Evolutionary conservation across 1,139 yeast species (phyloP).

Genomic region (Yamadazyma dushanensis): DNA sequence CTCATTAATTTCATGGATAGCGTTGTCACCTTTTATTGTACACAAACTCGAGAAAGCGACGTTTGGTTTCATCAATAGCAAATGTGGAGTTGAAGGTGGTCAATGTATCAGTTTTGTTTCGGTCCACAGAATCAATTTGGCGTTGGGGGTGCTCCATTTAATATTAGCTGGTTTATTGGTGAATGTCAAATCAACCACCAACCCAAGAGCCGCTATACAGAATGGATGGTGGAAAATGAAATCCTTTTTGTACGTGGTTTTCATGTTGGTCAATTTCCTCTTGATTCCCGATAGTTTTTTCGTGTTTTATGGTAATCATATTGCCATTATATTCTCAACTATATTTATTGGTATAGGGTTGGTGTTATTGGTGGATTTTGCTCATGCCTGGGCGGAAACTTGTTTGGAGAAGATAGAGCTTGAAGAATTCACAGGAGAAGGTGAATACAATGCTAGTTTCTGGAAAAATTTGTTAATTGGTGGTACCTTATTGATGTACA

Average conservation of each 20-base stretch:
- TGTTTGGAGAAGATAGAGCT: conserved; percentile 88
- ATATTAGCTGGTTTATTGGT: conserved; percentile 64
- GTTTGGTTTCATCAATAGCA: conserved; percentile 62
- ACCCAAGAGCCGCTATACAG: conserved; percentile 81
- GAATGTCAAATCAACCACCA: conserved; percentile 74
- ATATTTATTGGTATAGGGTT: conserved; percentile 87
- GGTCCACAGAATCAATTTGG: conserved; percentile 87
- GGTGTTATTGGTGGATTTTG: conserved; percentile 89
- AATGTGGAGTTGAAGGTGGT: conserved; percentile 71
- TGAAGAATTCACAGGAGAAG: conserved; percentile 69
- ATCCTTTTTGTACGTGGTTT: conserved; percentile 56
- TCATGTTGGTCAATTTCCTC: conserved; percentile 64
- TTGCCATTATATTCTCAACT: conserved; percentile 83
- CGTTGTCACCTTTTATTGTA: conserved; percentile 79
- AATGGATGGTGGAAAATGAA: conserved; percentile 91
- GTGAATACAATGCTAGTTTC: conserved; percentile 48
- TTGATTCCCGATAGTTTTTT: conserved; percentile 83
- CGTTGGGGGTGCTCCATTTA: conserved; percentile 79
- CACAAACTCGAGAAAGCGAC: conserved; percentile 73
- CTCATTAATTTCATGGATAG: conserved; percentile 86
- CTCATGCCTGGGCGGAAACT: conserved; percentile 98
- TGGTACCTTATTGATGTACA: conserved; percentile 84
- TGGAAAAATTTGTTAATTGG: conserved; percentile 85
- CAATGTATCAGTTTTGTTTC: conserved; percentile 93
- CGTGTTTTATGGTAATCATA: conserved; percentile 86